These are phyloP conservation scores for Paraleonurus japonicus DNA, from an alignment of 257 asterid genomes.

Conservation along the genomic window DNA sequence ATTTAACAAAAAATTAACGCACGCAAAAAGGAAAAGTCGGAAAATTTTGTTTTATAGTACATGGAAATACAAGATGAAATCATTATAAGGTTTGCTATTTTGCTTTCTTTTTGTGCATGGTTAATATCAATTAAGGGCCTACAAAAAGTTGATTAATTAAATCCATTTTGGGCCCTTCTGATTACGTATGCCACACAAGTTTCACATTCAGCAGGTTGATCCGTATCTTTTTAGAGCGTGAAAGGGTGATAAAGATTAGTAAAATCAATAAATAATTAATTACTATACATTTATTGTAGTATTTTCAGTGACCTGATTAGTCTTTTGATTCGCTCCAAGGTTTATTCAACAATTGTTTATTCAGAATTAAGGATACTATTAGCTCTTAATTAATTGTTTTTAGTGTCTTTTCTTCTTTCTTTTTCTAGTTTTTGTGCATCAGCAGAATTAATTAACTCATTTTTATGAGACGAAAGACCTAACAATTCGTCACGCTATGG, in stretches of 20 bases:
- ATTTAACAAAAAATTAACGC: too few relatives aligned
- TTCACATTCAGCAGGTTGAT: not conserved
- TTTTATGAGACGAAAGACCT: not conserved
- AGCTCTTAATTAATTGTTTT: not conserved
- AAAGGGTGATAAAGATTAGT: not conserved
- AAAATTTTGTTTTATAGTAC: not conserved
- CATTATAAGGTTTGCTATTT: not conserved
- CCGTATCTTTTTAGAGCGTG: not conserved
- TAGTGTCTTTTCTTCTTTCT: not conserved
- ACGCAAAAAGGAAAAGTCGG: not conserved
- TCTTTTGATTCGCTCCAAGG: not conserved
- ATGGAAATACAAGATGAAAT: not conserved
- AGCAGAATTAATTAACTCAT: slow-evolving; percentile 14
- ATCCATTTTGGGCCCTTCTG: not conserved
- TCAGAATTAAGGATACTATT: not conserved
- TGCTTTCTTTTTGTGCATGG: not conserved
- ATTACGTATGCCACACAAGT: too few relatives aligned
- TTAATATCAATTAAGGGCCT: not conserved
- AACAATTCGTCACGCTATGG: slow-evolving; percentile 20
- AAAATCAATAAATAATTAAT: too few relatives aligned
- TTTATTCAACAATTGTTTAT: not conserved
- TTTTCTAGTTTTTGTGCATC: slow-evolving; percentile 14
- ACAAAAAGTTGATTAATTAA: not conserved
- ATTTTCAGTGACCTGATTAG: not conserved
- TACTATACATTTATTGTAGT: not conserved